phyloP scores from a whole-genome alignment of 2,329 filamentous ascomycete genomes.

The Cladosporium colombiae region DNA sequence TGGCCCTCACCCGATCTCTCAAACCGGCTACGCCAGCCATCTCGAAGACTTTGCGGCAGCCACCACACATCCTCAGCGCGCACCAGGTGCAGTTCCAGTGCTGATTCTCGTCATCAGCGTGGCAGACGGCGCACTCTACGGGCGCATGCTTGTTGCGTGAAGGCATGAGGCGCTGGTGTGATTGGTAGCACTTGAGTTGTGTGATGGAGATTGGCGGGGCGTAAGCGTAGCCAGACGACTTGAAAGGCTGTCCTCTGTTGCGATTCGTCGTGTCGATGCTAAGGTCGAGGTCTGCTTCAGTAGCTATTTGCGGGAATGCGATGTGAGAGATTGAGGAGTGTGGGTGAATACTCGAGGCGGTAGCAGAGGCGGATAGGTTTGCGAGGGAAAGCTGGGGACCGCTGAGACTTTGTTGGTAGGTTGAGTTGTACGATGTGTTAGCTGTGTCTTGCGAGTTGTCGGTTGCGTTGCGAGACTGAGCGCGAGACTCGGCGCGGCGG shows the following conservation, averaged over 20 bases:
- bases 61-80: slow-evolving; percentile 35
- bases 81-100: slow-evolving; percentile 38
- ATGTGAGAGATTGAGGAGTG: slow-evolving; percentile 23
- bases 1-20: slow-evolving; percentile 25
- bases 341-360: slow-evolving; percentile 20
- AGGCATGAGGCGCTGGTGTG: slow-evolving; percentile 31
- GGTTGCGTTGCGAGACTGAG: slow-evolving; percentile 23
- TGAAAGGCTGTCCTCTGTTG: slow-evolving; percentile 34
- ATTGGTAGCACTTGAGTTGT: slow-evolving; percentile 35
- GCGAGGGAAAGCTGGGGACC: background rate
- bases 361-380: slow-evolving; percentile 3
- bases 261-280: slow-evolving; percentile 28
- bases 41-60: slow-evolving; percentile 31
- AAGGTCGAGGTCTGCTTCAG: slow-evolving; percentile 15
- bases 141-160: slow-evolving; percentile 35
- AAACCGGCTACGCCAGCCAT: slow-evolving; percentile 28
- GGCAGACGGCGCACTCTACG: slow-evolving; percentile 39
- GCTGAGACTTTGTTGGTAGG: slow-evolving; percentile 20
- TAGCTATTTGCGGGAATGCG: slow-evolving; percentile 1
- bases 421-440: slow-evolving; percentile 7
- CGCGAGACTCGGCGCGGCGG: slow-evolving; percentile 33
- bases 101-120: slow-evolving; percentile 34
- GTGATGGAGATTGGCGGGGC: slow-evolving; percentile 31
- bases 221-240: slow-evolving; percentile 36
- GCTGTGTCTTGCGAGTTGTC: slow-evolving; percentile 20